Evolutionary conservation across 2,329 filamentous ascomycete genomes (phyloP).

Genomic region (Cryphonectria nitschkei): DNA sequence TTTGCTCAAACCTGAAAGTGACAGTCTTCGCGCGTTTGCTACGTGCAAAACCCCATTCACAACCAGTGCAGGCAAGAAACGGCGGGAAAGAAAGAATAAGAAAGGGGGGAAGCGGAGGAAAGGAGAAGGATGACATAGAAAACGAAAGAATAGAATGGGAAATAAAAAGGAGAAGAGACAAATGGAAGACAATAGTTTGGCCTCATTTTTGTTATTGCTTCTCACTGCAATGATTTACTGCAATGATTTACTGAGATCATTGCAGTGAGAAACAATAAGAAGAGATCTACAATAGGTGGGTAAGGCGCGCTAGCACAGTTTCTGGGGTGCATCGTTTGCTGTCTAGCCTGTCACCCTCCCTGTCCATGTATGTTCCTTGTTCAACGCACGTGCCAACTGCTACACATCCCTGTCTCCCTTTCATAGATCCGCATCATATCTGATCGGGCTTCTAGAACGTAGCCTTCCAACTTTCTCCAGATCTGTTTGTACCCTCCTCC

Average conservation of each 20-base stretch:
- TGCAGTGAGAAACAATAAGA: neutral
- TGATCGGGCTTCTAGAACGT: constrained; percentile 5
- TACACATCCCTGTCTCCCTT: neutral
- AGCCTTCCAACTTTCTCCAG: neutral
- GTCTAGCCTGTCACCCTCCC: neutral
- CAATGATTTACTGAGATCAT: too few species aligned
- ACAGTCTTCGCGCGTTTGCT: neutral
- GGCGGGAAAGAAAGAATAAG: neutral
- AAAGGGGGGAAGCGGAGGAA: neutral
- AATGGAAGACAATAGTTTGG: neutral
- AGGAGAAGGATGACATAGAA: neutral
- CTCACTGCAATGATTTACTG: neutral
- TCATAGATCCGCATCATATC: neutral
- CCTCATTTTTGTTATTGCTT: neutral
- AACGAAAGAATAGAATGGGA: neutral
- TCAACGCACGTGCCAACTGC: constrained; percentile 1
- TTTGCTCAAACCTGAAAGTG: neutral
- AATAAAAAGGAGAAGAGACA: neutral
- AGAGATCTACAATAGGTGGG: neutral
- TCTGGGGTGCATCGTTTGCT: neutral
- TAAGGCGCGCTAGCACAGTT: neutral
- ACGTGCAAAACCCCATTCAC: neutral
- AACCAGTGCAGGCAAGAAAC: neutral
- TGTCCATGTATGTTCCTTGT: constrained; percentile 7
- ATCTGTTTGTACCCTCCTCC: neutral